Evolutionary conservation across 176 grass and related monocot species (phyloP).

Genomic region (Tuctoria greenei): DNA sequence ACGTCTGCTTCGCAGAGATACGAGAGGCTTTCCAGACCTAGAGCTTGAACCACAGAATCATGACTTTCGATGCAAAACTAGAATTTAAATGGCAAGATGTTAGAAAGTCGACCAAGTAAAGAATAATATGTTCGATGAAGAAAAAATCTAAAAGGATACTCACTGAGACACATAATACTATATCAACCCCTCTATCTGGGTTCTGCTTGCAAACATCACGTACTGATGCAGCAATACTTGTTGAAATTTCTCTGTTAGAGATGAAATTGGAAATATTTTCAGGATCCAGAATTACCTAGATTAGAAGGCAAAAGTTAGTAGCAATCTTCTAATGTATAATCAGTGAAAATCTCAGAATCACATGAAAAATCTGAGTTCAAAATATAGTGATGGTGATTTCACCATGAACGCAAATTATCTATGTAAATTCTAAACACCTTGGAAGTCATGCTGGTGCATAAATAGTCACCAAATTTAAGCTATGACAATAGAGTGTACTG

Average conservation of each 20-base stretch:
- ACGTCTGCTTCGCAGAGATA: slow-evolving; percentile 91
- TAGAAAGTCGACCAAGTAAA: slow-evolving; percentile 37
- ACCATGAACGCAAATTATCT: neutral
- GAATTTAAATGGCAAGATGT: slow-evolving; percentile 13
- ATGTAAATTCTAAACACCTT: neutral
- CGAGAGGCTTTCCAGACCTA: slow-evolving; percentile 87
- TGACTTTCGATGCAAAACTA: slow-evolving; percentile 80
- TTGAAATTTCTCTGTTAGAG: slow-evolving; percentile 62
- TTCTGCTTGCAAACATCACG: slow-evolving; percentile 90
- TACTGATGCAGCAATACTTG: slow-evolving; percentile 78
- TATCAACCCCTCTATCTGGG: slow-evolving; percentile 92
- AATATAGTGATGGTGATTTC: neutral
- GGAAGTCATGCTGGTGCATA: neutral
- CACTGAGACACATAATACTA: slow-evolving; percentile 87
- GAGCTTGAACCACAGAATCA: slow-evolving; percentile 70
- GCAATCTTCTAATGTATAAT: slow-evolving; percentile 21
- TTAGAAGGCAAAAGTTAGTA: slow-evolving; percentile 47
- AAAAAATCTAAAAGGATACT: slow-evolving; percentile 32
- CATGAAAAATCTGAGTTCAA: neutral
- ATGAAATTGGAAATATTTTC: slow-evolving; percentile 58
- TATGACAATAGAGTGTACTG: neutral
- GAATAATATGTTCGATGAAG: neutral
- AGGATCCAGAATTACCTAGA: slow-evolving; percentile 73
- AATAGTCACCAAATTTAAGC: neutral
- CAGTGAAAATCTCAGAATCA: slow-evolving; percentile 1